Base-by-base conservation (phyloP, 2,329 filamentous ascomycete genomes). In the Nigrospora sphaerica region DNA sequence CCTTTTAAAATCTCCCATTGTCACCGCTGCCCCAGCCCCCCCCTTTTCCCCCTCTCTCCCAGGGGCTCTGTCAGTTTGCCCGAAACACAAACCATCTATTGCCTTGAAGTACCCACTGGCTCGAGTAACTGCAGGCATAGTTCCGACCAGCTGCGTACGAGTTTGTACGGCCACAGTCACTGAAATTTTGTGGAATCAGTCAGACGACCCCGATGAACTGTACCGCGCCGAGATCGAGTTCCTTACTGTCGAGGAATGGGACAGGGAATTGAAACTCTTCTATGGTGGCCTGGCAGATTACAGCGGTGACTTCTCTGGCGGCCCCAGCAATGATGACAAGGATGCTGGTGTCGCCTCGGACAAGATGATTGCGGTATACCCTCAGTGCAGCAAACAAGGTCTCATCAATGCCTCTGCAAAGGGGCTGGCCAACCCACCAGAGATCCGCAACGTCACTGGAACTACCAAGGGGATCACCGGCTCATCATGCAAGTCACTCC, bases 361-460 rank as follows among this genome's bases (percentile, higher is more conserved):
- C 13, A 62, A 60, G 41, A 46, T 62, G 35, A 58, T 54, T 39
- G 57, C 58, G 14, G 54, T 62, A 3, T 61, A 60, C 34, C 58
- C 58, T 1, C 34, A 49, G 1, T 54, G 51, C 49, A 62, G 59
- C 6, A 60, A 41, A 16, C 56, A 63, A 18, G 57, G 55, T 52
- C 51, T 63, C 13, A 49, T 54, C 3, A 19, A 52, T 38, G 39
- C 42, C 12, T 55, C 62, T 14, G 45, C 54, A 4, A 60, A 64
- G 12, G 67, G 68, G 13, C 66, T 83, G 2, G 64, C 75, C 55
- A 51, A 62, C 1, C 62, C 73, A 10, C 48, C 58, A 9, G 54
- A 59, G 4, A 64, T 80, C 1, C 45, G 53, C 4, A 46, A 55
- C 1, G 48, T 79, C 1, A 69, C 83, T 3, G 78, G 75, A 1